Base-by-base conservation (phyloP, 2,329 filamentous ascomycete genomes). In the Aspergillus sojae region DNA sequence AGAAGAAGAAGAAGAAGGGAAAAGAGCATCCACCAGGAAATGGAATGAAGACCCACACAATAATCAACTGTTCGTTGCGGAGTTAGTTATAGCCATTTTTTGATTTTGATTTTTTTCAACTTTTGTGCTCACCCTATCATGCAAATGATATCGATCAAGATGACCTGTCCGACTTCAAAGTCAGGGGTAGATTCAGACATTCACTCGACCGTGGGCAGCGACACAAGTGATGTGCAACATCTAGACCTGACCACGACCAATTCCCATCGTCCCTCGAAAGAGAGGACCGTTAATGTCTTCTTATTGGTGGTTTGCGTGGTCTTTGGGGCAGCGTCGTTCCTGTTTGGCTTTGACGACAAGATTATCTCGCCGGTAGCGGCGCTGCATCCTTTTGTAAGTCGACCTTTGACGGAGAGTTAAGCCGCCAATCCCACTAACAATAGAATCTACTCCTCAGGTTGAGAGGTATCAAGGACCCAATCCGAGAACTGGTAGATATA, bases 301-400 rank as follows among this genome's bases (percentile, higher is more conserved):
- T 63, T 76, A 28, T 62, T 75, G 14, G 64, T 75, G 10, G 68
- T 68, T 4, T 76, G 74, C 60, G 58, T 67, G 16, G 67, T 73
- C 9, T 74, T 75, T 58, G 71, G 71, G 14, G 71, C 73, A 5
- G 72, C 74, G 0, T 74, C 73, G 10, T 74, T 76, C 43, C 59
- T 75, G n/a, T 75, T 75, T 53, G 74, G 73, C 4, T 76, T 72
- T 39, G 72, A 76, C 36, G 73, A 76, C 64, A 76, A 76, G 46
- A 63, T 75, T 39, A 76, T 76, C 7, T 76, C 74, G 5, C 72
- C 73, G 0, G 67, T 76, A 52, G 71, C 68, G n/a, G 72, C 73
- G 21, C 64, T 75, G 55, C 54, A 62, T 28, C 65, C 62, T 12
- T 75, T 74, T 66, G 72, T 75, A 61, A 70, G 72, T 58, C 26